Evolutionary conservation across 179 eudicot genomes (phyloP).

Genomic region (Spinacia oleracea): DNA sequence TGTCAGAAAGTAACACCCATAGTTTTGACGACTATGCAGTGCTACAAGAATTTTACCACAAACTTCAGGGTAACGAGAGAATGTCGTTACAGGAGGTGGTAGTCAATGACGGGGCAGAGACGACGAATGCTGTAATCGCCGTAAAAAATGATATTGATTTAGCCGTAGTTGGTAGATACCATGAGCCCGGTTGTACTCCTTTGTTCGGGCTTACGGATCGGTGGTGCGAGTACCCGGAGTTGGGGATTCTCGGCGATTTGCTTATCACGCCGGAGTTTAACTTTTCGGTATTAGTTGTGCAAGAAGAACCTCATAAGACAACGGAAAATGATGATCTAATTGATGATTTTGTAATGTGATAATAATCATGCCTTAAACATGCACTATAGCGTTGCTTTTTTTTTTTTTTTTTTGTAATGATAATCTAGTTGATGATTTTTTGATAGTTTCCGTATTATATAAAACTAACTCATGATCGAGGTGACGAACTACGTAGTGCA

Average conservation of each 20-base stretch:
- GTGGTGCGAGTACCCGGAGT: constrained; percentile 63
- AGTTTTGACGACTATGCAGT: constrained; percentile 18
- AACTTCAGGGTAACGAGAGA: constrained; percentile 14
- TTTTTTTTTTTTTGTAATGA: not conserved
- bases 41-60: constrained; percentile 17
- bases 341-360: constrained; percentile 19
- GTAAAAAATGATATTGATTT: constrained; percentile 38
- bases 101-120: constrained; percentile 55
- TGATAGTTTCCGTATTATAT: too few species aligned
- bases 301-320: constrained; percentile 33
- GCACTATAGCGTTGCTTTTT: too few species aligned
- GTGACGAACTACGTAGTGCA: too few species aligned
- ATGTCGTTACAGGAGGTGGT: constrained; percentile 31
- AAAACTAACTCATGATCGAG: too few species aligned
- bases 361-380: not conserved
- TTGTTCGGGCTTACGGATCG: constrained; percentile 41
- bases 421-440: constrained; percentile 1
- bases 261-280: constrained; percentile 41
- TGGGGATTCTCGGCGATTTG: constrained; percentile 54
- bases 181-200: constrained; percentile 17
- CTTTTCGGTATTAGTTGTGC: constrained; percentile 52
- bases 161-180: constrained; percentile 45
- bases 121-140: constrained; percentile 20
- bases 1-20: not conserved
- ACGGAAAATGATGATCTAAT: constrained; percentile 4